A percentile compares a stretch with the other conserved stretches of the same genome.
Conservation (phyloP, 1,284 basidiomycete genomes). For the Apiotrichum montevideense region DNA sequence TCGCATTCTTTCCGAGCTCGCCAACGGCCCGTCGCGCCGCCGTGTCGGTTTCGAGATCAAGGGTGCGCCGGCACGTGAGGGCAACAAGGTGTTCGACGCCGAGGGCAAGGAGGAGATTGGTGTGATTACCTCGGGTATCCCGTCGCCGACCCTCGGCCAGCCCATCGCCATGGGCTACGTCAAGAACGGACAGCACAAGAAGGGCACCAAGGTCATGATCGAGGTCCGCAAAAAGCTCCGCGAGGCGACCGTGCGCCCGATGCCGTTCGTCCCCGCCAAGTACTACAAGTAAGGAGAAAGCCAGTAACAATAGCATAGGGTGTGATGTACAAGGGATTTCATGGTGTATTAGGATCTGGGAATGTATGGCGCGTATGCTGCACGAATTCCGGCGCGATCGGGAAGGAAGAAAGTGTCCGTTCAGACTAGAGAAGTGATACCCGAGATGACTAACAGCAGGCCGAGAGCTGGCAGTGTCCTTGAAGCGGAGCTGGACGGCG, state of each 20-base stretch:
- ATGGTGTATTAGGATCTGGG: not conserved
- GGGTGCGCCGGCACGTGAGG: slow-evolving; percentile 84
- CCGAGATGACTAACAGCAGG: too few species aligned
- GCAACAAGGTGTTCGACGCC: slow-evolving; percentile 65
- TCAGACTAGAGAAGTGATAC: too few species aligned
- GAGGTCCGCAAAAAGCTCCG: slow-evolving; percentile 48
- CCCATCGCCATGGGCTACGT: slow-evolving; percentile 98
- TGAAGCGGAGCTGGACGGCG: too few species aligned
- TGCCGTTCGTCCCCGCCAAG: slow-evolving; percentile 49
- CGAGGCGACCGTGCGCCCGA: slow-evolving; percentile 39
- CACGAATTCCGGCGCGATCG: too few species aligned
- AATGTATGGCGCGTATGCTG: too few species aligned
- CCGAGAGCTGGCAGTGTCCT: too few species aligned
- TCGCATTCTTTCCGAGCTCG: slow-evolving; percentile 70
- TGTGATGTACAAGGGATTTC: too few species aligned
- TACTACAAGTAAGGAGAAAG: slow-evolving; percentile 39
- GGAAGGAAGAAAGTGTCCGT: too few species aligned
- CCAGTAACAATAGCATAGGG: not conserved
- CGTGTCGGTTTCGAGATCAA: slow-evolving; percentile 78
- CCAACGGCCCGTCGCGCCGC: slow-evolving; percentile 68
- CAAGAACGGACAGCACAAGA: slow-evolving; percentile 74
- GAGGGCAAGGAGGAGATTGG: slow-evolving; percentile 59
- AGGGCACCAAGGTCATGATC: slow-evolving; percentile 62
- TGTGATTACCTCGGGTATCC: slow-evolving; percentile 85
- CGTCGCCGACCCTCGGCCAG: slow-evolving; percentile 78